phyloP scores from a whole-genome alignment of 2,329 filamentous ascomycete genomes.

The Aureobasidium sp. region DNA sequence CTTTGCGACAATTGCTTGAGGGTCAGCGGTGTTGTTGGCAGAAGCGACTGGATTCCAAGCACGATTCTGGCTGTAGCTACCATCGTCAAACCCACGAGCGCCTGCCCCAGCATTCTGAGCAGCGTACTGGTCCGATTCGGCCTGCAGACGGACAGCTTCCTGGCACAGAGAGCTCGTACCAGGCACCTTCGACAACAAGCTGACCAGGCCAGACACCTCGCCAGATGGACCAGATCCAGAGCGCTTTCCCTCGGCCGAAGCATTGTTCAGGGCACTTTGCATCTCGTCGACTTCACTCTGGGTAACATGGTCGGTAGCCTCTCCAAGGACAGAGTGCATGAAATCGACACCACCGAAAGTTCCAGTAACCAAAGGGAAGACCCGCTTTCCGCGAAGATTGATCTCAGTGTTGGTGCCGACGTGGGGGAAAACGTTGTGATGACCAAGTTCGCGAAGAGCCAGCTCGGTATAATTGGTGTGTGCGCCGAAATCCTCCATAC shows the following conservation, averaged over 20 bases:
- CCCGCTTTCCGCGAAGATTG: slow-evolving; percentile 60
- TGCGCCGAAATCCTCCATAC: slow-evolving; percentile 67
- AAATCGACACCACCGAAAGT: slow-evolving; percentile 96
- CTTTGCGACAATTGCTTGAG: slow-evolving; percentile 37
- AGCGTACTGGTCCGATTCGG: slow-evolving; percentile 42
- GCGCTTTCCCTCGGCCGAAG: slow-evolving; percentile 15
- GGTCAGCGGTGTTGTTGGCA: slow-evolving; percentile 53
- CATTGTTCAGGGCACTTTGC: slow-evolving; percentile 44
- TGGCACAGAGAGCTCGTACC: slow-evolving; percentile 40
- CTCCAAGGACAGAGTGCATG: slow-evolving; percentile 73
- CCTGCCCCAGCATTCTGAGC: slow-evolving; percentile 28
- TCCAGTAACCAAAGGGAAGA: slow-evolving; percentile 81
- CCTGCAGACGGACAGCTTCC: slow-evolving; percentile 41
- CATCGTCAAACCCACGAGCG: slow-evolving; percentile 30
- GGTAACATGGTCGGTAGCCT: slow-evolving; percentile 78
- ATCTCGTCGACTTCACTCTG: slow-evolving; percentile 87
- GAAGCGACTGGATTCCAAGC: slow-evolving; percentile 25
- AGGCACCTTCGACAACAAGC: slow-evolving; percentile 69
- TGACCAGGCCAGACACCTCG: slow-evolving; percentile 48
- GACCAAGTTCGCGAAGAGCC: slow-evolving; percentile 78
- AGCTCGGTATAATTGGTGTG: slow-evolving; percentile 93
- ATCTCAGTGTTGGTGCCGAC: slow-evolving; percentile 70
- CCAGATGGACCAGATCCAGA: slow-evolving; percentile 27
- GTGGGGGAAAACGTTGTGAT: slow-evolving; percentile 75
- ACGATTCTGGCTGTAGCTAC: slow-evolving; percentile 30